Percentiles rank a stretch among this genome's conserved stretches.
These are phyloP conservation scores for Curvularia sp. DNA, from an alignment of 2,329 filamentous ascomycete species.

Conservation along the genomic window DNA sequence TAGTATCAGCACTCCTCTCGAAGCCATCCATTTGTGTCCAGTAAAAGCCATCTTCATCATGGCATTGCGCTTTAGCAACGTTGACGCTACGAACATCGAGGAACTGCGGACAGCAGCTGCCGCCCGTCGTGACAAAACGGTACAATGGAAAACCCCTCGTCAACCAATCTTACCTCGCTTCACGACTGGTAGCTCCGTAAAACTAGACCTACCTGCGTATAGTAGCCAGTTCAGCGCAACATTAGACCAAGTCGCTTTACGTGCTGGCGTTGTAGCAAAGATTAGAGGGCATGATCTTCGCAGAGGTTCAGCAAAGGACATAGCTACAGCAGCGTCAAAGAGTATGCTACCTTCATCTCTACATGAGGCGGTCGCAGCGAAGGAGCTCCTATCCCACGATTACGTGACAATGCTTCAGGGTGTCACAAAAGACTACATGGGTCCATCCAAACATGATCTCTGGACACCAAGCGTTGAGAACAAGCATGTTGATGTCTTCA, in stretches of 20 bases:
- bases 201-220: too few species aligned
- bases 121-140: too few species aligned
- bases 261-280: background rate
- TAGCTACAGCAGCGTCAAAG: background rate
- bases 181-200: too few species aligned
- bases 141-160: too few species aligned
- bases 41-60: too few species aligned
- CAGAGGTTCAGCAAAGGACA: background rate
- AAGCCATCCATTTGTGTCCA: too few species aligned
- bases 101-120: too few species aligned
- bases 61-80: too few species aligned
- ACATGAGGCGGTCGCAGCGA: background rate
- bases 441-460: background rate
- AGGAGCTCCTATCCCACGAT: background rate
- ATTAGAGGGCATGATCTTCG: background rate
- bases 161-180: too few species aligned
- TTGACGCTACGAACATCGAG: too few species aligned
- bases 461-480: background rate
- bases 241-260: background rate
- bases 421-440: background rate
- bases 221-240: too few species aligned
- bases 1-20: too few species aligned
- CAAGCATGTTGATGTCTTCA: background rate
- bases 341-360: background rate
- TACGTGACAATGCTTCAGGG: background rate